Conservation (phyloP, 371 early-diverging fungal species). For the Capillidium rhysosporum region DNA sequence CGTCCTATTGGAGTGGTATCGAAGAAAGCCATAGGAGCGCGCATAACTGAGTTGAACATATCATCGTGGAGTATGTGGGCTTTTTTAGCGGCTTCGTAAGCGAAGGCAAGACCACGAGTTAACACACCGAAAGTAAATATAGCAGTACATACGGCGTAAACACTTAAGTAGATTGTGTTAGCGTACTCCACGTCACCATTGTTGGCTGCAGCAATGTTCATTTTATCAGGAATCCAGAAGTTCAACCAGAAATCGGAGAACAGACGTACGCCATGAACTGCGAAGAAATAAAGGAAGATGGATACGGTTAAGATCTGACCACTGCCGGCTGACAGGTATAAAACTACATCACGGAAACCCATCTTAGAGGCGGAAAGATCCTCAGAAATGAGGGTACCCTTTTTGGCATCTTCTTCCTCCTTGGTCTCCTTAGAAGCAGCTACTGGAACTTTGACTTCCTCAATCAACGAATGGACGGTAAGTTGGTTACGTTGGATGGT, state of each 20-base stretch:
- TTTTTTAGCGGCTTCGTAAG: slow-evolving; percentile 43
- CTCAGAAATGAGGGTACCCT: slow-evolving; percentile 26
- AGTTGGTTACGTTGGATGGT: slow-evolving; percentile 27
- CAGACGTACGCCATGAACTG: slow-evolving; percentile 23
- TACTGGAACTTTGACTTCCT: too few relatives aligned
- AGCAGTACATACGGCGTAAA: slow-evolving; percentile 51
- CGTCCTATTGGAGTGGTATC: slow-evolving; percentile 78
- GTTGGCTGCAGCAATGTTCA: slow-evolving; percentile 19
- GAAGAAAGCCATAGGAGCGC: slow-evolving; percentile 77
- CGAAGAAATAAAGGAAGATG: slow-evolving; percentile 26
- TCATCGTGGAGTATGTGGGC: slow-evolving; percentile 16
- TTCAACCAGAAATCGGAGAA: slow-evolving; percentile 44
- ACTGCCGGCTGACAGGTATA: slow-evolving; percentile 53
- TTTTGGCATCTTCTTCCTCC: slow-evolving; percentile 1
- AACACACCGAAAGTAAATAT: too few relatives aligned
- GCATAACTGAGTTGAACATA: slow-evolving; percentile 7
- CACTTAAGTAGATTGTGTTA: slow-evolving; percentile 46
- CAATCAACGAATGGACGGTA: too few relatives aligned
- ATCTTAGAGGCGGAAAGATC: slow-evolving; percentile 66
- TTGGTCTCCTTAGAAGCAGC: too few relatives aligned
- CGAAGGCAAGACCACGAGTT: too few relatives aligned
- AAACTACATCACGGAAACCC: slow-evolving; percentile 53
- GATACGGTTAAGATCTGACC: slow-evolving; percentile 24
- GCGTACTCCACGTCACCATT: slow-evolving; percentile 62
- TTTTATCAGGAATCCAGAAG: slow-evolving; percentile 31